A percentile compares a stretch with the other conserved stretches of the same genome.
Conservation (phyloP, 331 rosid genomes). For the Rhamnella rubrinervis region DNA sequence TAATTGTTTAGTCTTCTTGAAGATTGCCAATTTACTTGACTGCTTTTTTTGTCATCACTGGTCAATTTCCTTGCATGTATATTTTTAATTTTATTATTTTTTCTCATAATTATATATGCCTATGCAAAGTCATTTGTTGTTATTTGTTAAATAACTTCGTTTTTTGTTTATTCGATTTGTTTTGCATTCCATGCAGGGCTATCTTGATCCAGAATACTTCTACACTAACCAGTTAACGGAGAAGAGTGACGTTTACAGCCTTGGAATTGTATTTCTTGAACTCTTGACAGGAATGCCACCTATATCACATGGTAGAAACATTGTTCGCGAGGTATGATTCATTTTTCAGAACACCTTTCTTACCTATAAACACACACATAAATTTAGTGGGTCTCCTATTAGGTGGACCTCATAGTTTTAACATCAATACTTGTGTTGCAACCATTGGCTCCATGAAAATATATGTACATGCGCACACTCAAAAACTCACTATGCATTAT, state of each 20-base stretch:
- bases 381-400: too few relatives aligned
- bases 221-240: conserved; percentile 72
- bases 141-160: not conserved
- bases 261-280: conserved; percentile 85
- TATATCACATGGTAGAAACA: conserved; percentile 77
- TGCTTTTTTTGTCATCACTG: too few relatives aligned
- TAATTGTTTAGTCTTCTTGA: too few relatives aligned
- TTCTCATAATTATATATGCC: too few relatives aligned
- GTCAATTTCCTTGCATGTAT: too few relatives aligned
- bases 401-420: too few relatives aligned
- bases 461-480: not conserved
- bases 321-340: conserved; percentile 75
- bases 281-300: conserved; percentile 85
- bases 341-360: not conserved
- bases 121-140: too few relatives aligned
- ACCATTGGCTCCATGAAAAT: too few relatives aligned
- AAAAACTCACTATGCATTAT: too few relatives aligned
- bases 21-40: too few relatives aligned
- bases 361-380: not conserved
- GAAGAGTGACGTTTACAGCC: conserved; percentile 95
- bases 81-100: too few relatives aligned
- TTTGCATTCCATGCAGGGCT: conserved; percentile 50
- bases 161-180: not conserved
- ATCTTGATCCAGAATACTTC: conserved; percentile 94
- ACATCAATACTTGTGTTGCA: too few relatives aligned